Base-by-base conservation (phyloP, 2,329 filamentous ascomycete genomes). In the Paracamarosporium sp. region DNA sequence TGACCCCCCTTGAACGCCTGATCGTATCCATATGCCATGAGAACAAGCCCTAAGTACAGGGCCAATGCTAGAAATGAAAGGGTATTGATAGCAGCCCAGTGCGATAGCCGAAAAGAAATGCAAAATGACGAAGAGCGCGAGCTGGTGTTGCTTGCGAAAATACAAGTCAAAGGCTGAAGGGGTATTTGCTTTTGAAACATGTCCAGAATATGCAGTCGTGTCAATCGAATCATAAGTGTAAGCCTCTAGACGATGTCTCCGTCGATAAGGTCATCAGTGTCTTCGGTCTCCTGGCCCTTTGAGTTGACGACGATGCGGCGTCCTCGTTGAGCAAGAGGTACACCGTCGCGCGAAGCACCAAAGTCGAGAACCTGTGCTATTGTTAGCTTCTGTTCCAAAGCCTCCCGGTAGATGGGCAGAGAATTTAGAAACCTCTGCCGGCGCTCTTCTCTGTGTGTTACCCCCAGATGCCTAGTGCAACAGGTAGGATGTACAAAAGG, bases 281-380 rank as follows among this genome's bases (percentile, higher is more conserved):
- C 75, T 50, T 76, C 71, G 9, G 73, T 71, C 54, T 77, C 75
- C 36, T 72, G 69, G 44, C 75, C 75, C 53, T 68, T 70, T 7
- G 61, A 53, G 48, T 84, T 79, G 52, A 85, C 82, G 7, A 84
- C 81, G 55, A 93, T 93, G 45, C 94, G 88, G 66, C 87, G 88
- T 41, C 93, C 93, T 43, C 94, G 87, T 67, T 93, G 86, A 62
- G 90, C 88, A 15, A 87, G 84, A 3, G 91, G 86, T 59, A 92
- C 86, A 52, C 94, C 94, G 71, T 99, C 95, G 65, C 95, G 90
- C 46, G 91, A 89, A 63, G 95, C 95, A 57, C 95, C 95, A 78
- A 98, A 99, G 79, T 99, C 95, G 59, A 99, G 89, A 64, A 99
- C 94, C 95, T 98, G 60, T 53, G 13, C 40, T 41, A 40, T 33